A percentile compares a stretch with the other conserved stretches of the same genome.
Evolutionary conservation across 75 land plant genomes (phyloP).

Genomic region (Gnetum montanum): DNA sequence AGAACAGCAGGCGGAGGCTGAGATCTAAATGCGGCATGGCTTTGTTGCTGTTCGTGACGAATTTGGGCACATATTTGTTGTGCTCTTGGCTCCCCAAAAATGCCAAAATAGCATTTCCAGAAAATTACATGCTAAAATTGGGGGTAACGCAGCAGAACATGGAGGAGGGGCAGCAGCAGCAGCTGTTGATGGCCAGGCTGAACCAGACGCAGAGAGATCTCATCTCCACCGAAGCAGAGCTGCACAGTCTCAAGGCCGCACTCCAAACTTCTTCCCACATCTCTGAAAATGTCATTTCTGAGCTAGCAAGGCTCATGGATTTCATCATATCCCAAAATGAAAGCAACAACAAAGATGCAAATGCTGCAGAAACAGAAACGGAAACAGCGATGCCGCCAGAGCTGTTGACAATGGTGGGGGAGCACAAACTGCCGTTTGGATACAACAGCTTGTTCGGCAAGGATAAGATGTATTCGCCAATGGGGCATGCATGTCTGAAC

Average conservation of each 20-base stretch:
- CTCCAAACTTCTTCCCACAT: not conserved
- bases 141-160: not conserved
- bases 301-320: not conserved
- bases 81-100: not conserved
- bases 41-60: not conserved
- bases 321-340: not conserved
- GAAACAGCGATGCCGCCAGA: slow-evolving; percentile 8
- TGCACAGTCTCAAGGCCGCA: not conserved
- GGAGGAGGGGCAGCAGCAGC: not conserved
- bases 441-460: slow-evolving; percentile 9
- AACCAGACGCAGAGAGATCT: not conserved
- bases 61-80: not conserved
- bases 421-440: slow-evolving; percentile 42
- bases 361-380: not conserved
- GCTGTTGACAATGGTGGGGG: slow-evolving; percentile 20
- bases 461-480: slow-evolving; percentile 25
- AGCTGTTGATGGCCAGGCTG: not conserved
- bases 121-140: not conserved
- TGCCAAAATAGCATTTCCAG: not conserved
- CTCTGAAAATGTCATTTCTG: not conserved
- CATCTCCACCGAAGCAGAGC: not conserved
- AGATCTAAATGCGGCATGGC: not conserved
- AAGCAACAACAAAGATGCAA: not conserved
- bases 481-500: slow-evolving; percentile 38
- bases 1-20: not conserved